Evolutionary conservation across 805 yeast genomes (phyloP), one percentile per base, ranked within the genome.

Genomic region (Priceomyces fermenticarens): DNA sequence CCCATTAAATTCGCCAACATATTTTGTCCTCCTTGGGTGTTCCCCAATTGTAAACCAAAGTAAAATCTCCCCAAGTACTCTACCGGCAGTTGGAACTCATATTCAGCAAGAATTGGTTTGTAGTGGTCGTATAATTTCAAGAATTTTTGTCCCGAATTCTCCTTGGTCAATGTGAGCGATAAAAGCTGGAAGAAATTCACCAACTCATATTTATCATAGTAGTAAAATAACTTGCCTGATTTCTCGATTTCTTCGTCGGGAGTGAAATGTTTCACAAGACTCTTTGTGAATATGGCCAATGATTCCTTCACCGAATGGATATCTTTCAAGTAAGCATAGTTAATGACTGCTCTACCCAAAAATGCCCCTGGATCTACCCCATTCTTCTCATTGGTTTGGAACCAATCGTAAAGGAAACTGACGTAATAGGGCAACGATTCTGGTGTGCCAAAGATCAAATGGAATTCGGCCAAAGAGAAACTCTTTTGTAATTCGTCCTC

Each of bases 131-230:
- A 69, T 43, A 87, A 69, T 44, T 72, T 75, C 42, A 72, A 54
- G 60, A 76, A 87, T 51, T 81, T 70, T 27, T 74, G 77, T 1
- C 73, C 65, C 34, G 55, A 43, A 8, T 52, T 52, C 62, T 70
- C 40, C 75, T 78, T 64, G 70, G 80, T 46, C 32, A 90, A 72
- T 0, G 88, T 70, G 14, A 72, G 58, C 3, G 82, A 64, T 17
- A 89, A 65, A 48, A 90, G 65, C 54, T 84, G 91, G 37, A 87
- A 57, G 53, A 87, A 86, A 57, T 85, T 84, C 36, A 87, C 52
- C 23, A 85, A 59, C 5, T 77, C 75, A 27, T 59, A 58, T 9
- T 27, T 29, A 8, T 69, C 67, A 45, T 67, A 77, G 28, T 63
- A 72, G 27, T 51, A 52, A 42, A 71, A 57, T 12, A 61, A 55